These are phyloP conservation scores for Galeopsis tetrahit DNA, from an alignment of 257 asterid species.

Conservation along the genomic window DNA sequence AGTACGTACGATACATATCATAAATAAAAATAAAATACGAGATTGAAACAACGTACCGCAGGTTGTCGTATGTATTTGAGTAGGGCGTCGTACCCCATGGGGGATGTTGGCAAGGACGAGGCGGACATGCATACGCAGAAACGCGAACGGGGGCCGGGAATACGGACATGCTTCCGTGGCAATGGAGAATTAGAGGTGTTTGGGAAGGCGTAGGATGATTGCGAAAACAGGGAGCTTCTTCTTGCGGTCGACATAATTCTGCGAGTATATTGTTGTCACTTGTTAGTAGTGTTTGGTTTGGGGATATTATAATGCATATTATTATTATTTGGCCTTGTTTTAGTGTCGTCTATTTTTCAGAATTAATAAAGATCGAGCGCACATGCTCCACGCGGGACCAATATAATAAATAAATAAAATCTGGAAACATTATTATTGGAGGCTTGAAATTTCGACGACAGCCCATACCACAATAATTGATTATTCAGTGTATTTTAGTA, in stretches of 20 bases:
- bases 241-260: conserved; percentile 34
- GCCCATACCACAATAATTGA: not conserved
- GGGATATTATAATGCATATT: too few relatives aligned
- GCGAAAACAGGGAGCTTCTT: conserved; percentile 26
- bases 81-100: conserved; percentile 21
- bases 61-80: conserved; percentile 36
- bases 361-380: not conserved
- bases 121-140: conserved; percentile 25
- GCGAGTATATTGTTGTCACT: not conserved
- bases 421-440: not conserved
- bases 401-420: conserved; percentile 23
- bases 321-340: not conserved
- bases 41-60: conserved; percentile 18
- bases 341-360: too few relatives aligned
- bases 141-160: conserved; percentile 14
- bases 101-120: not conserved
- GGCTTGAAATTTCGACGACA: too few relatives aligned
- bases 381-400: conserved; percentile 32
- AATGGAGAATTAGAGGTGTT: conserved; percentile 14
- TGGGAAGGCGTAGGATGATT: conserved; percentile 1
- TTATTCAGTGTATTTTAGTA: not conserved
- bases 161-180: not conserved
- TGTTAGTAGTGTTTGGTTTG: not conserved
- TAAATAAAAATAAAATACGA: not conserved
- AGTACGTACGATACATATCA: too few relatives aligned